A percentile compares a stretch with the other conserved stretches of the same genome.
phyloP scores from a whole-genome alignment of 2,329 filamentous ascomycete genomes.

The Furcasterigmium sp. region DNA sequence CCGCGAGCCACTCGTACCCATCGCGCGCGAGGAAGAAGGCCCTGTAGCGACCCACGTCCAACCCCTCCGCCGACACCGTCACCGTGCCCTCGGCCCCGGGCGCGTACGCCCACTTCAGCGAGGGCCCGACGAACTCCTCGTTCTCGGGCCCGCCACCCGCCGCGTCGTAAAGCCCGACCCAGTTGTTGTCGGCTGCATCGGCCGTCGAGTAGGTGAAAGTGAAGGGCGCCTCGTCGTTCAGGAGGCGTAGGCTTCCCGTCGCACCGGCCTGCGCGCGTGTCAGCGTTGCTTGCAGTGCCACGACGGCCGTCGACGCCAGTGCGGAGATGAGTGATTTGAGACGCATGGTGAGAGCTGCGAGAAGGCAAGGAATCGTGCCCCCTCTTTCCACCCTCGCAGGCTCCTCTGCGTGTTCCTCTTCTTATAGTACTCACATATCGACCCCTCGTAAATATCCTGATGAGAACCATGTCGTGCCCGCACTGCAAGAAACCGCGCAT shows the following conservation, averaged over 20 bases:
- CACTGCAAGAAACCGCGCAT: no score
- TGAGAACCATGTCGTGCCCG: no score
- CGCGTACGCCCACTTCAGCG: conserved; percentile 28
- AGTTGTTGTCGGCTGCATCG: conserved; percentile 23
- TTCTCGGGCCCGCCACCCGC: conserved; percentile 27
- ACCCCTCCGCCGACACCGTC: conserved; percentile 13
- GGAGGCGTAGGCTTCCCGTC: neutral
- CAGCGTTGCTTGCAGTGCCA: neutral
- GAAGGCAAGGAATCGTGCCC: no score
- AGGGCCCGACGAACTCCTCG: conserved; percentile 17
- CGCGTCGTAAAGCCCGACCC: conserved; percentile 29
- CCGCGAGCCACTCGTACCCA: conserved; percentile 28
- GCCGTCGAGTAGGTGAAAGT: conserved; percentile 29
- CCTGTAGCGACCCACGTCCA: conserved; percentile 24
- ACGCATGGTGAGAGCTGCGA: no score
- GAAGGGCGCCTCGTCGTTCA: conserved; percentile 10
- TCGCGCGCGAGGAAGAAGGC: conserved; percentile 29
- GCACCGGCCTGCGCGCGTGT: neutral
- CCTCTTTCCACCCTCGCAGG: no score
- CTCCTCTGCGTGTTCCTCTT: no score
- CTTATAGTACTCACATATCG: no score
- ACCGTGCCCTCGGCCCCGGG: conserved; percentile 19
- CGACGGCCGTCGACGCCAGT: no score
- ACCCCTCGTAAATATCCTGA: no score
- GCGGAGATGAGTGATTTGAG: neutral